A percentile compares a stretch with the other conserved stretches of the same genome.
These are phyloP conservation scores for Nidula microcarpa DNA, from an alignment of 768 basidiomycete genomes.

Conservation along the genomic window DNA sequence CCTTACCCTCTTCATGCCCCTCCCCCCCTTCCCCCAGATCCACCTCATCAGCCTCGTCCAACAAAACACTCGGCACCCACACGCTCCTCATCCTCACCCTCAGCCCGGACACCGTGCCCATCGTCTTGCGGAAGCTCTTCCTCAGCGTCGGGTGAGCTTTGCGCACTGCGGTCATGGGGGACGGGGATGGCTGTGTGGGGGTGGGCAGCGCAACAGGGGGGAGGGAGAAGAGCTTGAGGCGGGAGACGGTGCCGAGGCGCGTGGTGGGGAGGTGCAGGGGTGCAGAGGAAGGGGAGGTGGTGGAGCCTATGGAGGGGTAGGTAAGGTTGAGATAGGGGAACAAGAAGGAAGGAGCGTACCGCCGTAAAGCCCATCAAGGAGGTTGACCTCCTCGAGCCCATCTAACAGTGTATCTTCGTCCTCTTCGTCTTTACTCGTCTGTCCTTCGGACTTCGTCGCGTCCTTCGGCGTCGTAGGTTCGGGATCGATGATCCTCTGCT, in stretches of 20 bases:
- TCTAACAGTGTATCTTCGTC: conserved; percentile 34
- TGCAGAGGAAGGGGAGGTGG: too few species aligned
- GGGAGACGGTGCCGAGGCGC: conserved; percentile 65
- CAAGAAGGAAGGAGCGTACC: conserved; percentile 35
- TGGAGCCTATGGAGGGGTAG: too few species aligned
- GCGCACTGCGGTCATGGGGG: conserved; percentile 44
- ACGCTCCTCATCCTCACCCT: conserved; percentile 93
- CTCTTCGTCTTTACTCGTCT: conserved; percentile 9
- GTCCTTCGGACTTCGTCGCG: conserved; percentile 1
- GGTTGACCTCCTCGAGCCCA: conserved; percentile 53
- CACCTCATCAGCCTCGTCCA: conserved; percentile 39
- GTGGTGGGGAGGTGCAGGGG: conserved; percentile 58
- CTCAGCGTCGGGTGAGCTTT: conserved; percentile 66
- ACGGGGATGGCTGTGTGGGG: conserved; percentile 41
- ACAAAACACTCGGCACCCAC: conserved; percentile 80
- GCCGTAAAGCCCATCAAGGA: conserved; percentile 58
- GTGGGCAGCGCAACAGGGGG: conserved; percentile 43
- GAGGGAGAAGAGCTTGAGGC: conserved; percentile 65
- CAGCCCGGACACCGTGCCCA: conserved; percentile 80
- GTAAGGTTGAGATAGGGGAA: background rate
- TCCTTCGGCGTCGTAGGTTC: conserved; percentile 26
- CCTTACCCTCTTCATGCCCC: too few species aligned
- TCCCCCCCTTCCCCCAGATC: conserved; percentile 28
- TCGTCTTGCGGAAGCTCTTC: conserved; percentile 80
- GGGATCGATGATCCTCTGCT: conserved; percentile 28